Conservation (phyloP, 2,329 filamentous ascomycete species). For the Cladophialophora psammophila region DNA sequence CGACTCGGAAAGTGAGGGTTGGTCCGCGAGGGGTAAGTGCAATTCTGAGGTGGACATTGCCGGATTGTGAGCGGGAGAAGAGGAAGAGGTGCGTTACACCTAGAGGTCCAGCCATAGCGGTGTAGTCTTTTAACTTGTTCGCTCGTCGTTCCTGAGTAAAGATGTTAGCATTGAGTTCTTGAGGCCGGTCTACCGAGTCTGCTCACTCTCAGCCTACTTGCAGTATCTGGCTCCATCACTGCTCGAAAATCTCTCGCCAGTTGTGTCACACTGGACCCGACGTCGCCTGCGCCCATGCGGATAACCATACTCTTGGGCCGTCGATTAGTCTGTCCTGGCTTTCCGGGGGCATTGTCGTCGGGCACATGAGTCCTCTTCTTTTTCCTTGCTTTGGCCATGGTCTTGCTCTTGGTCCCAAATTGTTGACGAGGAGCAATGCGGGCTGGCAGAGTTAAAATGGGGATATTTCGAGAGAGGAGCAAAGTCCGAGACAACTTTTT, state of each 20-base stretch:
- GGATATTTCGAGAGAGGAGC: not conserved
- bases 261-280: conserved; percentile 89
- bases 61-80: conserved; percentile 86
- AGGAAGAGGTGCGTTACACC: conserved; percentile 92
- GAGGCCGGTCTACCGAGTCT: not conserved
- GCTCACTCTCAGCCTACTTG: conserved; percentile 75
- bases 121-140: conserved; percentile 90
- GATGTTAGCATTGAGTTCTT: conserved; percentile 12
- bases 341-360: conserved; percentile 66
- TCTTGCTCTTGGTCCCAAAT: not conserved
- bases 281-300: conserved; percentile 90
- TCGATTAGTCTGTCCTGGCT: conserved; percentile 68
- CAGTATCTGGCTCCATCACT: conserved; percentile 97
- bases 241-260: conserved; percentile 87
- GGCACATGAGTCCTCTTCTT: conserved; percentile 90
- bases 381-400: conserved; percentile 79
- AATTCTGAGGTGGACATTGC: conserved; percentile 91
- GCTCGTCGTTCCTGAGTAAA: conserved; percentile 72
- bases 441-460: not conserved
- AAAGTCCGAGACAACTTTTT: conserved; percentile 19
- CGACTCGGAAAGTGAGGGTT: conserved; percentile 91
- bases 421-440: not conserved
- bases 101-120: conserved; percentile 91
- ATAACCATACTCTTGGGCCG: conserved; percentile 98
- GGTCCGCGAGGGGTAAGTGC: conserved; percentile 88